These are phyloP conservation scores for Oryza glumipatula DNA, from an alignment of 176 grass and related monocot species.

Conservation along the genomic window DNA sequence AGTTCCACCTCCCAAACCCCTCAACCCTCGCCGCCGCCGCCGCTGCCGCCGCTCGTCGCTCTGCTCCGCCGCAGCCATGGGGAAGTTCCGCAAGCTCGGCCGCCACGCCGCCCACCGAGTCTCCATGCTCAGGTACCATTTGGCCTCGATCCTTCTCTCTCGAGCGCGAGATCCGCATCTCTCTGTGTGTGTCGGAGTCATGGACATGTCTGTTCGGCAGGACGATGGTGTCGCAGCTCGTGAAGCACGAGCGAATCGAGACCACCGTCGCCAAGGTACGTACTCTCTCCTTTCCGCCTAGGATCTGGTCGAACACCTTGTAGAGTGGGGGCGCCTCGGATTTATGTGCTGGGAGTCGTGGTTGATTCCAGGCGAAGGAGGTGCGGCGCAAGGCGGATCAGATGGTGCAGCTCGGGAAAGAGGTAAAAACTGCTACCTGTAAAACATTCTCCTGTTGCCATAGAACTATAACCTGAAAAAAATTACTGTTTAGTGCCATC, in stretches of 20 bases:
- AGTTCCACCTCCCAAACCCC: conserved; percentile 10
- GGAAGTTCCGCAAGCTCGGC: conserved; percentile 78
- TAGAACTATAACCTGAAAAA: background rate
- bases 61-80: conserved; percentile 45
- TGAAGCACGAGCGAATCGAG: conserved; percentile 98
- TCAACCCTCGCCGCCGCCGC: conserved; percentile 43
- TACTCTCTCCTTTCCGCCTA: background rate
- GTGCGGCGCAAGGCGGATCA: conserved; percentile 85
- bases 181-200: background rate
- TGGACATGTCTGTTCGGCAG: conserved; percentile 47
- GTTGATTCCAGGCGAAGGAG: conserved; percentile 83
- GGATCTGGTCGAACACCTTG: conserved; percentile 9
- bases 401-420: conserved; percentile 97
- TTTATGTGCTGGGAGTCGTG: background rate
- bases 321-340: background rate
- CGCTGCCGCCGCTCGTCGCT: conserved; percentile 32
- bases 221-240: conserved; percentile 97
- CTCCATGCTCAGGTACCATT: conserved; percentile 66
- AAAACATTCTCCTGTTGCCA: background rate
- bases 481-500: background rate
- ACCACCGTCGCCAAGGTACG: conserved; percentile 88
- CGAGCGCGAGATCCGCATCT: background rate
- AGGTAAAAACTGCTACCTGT: conserved; percentile 33
- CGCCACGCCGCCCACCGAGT: conserved; percentile 64
- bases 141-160: background rate